Conservation (phyloP, 2,329 filamentous ascomycete species). For the Nemania diffusa region DNA sequence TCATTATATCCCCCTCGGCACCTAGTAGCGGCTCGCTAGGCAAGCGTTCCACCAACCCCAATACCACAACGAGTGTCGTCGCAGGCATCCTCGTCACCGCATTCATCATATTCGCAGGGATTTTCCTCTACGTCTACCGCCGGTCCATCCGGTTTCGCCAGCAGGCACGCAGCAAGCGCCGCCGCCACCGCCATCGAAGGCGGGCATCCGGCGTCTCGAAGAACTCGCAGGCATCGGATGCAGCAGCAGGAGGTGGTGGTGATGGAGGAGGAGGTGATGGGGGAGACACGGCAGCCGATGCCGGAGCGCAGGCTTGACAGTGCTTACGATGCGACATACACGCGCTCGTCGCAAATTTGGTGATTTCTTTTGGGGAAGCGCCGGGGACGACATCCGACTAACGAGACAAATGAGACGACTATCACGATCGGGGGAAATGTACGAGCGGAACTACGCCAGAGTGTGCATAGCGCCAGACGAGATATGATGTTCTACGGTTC, state of each 20-base stretch:
- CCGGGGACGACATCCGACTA: not conserved
- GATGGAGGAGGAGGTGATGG: conserved; percentile 13
- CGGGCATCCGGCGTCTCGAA: conserved; percentile 33
- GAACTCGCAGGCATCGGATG: conserved; percentile 32
- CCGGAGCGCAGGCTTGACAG: conserved; percentile 16
- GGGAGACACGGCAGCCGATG: conserved; percentile 14
- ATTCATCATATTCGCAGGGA: conserved; percentile 30
- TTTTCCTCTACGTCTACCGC: conserved; percentile 35
- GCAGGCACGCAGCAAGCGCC: conserved; percentile 25
- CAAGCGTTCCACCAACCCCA: conserved; percentile 29
- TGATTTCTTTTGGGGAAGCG: conserved; percentile 2
- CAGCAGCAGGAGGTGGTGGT: not conserved
- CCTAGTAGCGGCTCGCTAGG: conserved; percentile 6
- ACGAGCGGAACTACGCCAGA: not conserved
- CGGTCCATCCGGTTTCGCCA: conserved; percentile 27
- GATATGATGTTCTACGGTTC: conserved; percentile 9
- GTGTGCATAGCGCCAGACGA: not conserved
- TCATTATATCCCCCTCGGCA: not conserved
- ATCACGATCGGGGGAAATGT: not conserved
- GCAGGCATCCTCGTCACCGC: conserved; percentile 35
- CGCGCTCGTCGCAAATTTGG: not conserved
- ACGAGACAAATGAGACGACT: conserved; percentile 5
- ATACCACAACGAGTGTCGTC: conserved; percentile 36
- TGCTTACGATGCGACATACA: not conserved
- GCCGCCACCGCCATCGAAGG: conserved; percentile 29